Conservation (phyloP, 169 alveolate genomes). For the Amoebophrya sp. region DNA sequence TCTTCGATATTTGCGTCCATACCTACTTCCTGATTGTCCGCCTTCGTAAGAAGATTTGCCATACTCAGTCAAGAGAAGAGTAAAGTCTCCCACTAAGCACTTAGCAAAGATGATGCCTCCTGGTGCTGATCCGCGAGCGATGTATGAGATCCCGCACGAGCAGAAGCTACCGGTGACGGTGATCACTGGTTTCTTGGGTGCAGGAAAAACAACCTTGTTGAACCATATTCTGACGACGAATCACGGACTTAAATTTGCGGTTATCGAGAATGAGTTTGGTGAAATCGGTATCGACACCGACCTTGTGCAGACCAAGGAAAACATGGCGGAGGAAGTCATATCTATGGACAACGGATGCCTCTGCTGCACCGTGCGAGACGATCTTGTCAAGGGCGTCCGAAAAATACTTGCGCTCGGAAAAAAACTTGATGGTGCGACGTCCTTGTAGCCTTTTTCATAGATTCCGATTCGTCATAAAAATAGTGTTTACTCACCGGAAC, state of each 20-base stretch:
- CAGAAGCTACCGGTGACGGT: conserved; percentile 41
- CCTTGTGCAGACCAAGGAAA: not conserved
- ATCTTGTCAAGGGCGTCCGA: not conserved
- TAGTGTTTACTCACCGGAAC: too few relatives aligned
- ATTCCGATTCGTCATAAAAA: too few relatives aligned
- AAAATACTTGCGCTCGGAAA: not conserved
- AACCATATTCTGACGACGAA: conserved; percentile 31
- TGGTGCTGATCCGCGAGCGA: too few relatives aligned
- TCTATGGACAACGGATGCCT: conserved; percentile 20
- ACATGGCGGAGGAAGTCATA: not conserved
- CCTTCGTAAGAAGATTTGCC: too few relatives aligned
- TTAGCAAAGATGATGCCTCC: too few relatives aligned
- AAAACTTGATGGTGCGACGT: not conserved
- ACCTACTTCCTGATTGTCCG: too few relatives aligned
- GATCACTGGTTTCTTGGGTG: conserved; percentile 40
- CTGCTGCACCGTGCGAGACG: not conserved
- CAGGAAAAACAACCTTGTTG: conserved; percentile 40
- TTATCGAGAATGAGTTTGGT: conserved; percentile 36
- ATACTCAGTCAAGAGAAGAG: too few relatives aligned
- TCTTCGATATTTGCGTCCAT: too few relatives aligned
- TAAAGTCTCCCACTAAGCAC: too few relatives aligned
- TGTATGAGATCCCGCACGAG: conserved; percentile 19
- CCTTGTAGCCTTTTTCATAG: too few relatives aligned
- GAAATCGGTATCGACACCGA: conserved; percentile 16
- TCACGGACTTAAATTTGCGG: conserved; percentile 39